Evolutionary conservation across 192 early-diverging fungal species (phyloP).

Genomic region (Coemansia sp.): DNA sequence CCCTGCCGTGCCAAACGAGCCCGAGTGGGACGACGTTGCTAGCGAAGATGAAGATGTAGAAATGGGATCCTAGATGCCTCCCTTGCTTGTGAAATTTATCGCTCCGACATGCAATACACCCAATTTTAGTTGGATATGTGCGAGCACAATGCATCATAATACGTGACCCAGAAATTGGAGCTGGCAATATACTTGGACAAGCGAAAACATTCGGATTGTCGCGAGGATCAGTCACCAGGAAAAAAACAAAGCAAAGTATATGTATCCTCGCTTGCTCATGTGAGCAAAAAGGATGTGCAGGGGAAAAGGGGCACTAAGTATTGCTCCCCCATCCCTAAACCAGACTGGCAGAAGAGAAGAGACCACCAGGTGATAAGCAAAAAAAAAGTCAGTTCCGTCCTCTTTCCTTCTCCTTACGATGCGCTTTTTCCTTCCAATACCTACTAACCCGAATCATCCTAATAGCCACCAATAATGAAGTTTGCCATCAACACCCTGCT

Average conservation of each 20-base stretch:
- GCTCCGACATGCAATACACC: slow-evolving; percentile 2
- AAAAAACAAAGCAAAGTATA: too few relatives aligned
- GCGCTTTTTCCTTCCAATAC: neutral
- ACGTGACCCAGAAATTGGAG: neutral
- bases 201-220: slow-evolving; percentile 4
- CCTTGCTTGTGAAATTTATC: neutral
- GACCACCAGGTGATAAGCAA: slow-evolving; percentile 3
- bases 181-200: neutral
- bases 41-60: slow-evolving; percentile 53
- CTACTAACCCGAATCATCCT: neutral
- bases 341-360: neutral
- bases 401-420: neutral
- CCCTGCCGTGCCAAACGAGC: slow-evolving; percentile 53
- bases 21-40: slow-evolving; percentile 55
- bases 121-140: neutral
- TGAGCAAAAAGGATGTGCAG: neutral
- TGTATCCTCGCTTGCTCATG: too few relatives aligned
- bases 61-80: slow-evolving; percentile 21
- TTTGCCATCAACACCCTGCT: slow-evolving; percentile 18
- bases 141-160: neutral
- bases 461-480: slow-evolving; percentile 29
- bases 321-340: neutral
- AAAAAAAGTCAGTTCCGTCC: neutral
- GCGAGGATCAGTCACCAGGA: neutral
- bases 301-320: neutral